Percentiles rank a stretch among this genome's conserved stretches.
Evolutionary conservation across 345 rosid genomes (phyloP).

Genomic region (Erodium maritimum): DNA sequence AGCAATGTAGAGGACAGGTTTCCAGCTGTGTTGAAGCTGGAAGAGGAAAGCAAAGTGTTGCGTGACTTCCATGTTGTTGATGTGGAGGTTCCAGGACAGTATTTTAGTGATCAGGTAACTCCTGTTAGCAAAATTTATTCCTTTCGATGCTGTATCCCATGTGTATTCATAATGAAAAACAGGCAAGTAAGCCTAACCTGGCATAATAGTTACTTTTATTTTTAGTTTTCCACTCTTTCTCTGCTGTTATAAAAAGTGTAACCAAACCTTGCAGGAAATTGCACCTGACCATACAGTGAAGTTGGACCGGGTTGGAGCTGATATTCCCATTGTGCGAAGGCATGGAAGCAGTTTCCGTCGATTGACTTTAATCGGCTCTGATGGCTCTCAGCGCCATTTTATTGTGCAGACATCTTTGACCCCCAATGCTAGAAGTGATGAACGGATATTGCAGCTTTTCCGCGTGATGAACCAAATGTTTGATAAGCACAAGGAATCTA

Average conservation of each 20-base stretch:
- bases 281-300: constrained; percentile 90
- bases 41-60: constrained; percentile 91
- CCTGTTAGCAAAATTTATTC: background rate
- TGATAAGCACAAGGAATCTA: constrained; percentile 94
- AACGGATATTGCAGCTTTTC: constrained; percentile 93
- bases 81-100: constrained; percentile 99
- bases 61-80: constrained; percentile 95
- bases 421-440: constrained; percentile 97
- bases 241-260: background rate
- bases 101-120: constrained; percentile 85
- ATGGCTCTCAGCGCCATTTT: constrained; percentile 92
- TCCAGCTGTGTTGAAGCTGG: constrained; percentile 89
- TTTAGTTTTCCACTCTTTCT: too few relatives aligned
- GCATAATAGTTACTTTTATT: too few relatives aligned
- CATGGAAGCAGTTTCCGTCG: constrained; percentile 99
- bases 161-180: too few relatives aligned
- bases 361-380: constrained; percentile 87
- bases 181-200: too few relatives aligned
- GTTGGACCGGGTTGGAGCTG: constrained; percentile 89
- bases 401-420: constrained; percentile 98
- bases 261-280: constrained; percentile 51
- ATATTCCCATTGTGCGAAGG: constrained; percentile 88
- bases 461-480: constrained; percentile 99
- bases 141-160: background rate
- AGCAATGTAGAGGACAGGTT: constrained; percentile 97